A percentile compares a stretch with the other conserved stretches of the same genome.
phyloP scores from a whole-genome alignment of 1,284 basidiomycete genomes.

The Cryptococcus deneoformans region DNA sequence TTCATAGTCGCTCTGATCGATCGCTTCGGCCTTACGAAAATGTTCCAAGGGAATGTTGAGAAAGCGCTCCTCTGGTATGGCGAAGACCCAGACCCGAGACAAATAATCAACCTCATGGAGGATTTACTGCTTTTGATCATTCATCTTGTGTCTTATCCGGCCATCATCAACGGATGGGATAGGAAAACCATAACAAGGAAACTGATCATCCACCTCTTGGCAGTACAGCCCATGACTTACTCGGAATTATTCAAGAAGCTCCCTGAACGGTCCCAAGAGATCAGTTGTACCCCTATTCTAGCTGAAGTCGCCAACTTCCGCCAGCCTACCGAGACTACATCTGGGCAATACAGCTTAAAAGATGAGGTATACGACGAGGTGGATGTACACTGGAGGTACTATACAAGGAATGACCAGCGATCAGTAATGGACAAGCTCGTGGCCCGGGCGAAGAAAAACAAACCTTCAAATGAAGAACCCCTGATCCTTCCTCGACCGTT shows the following conservation, averaged over 20 bases:
- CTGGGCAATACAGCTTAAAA: conserved; percentile 83
- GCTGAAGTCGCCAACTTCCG: conserved; percentile 78
- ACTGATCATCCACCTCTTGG: conserved; percentile 88
- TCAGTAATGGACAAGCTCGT: conserved; percentile 83
- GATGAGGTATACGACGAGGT: conserved; percentile 81
- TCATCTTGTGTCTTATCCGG: conserved; percentile 79
- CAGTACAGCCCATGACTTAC: conserved; percentile 82
- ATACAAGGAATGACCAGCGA: conserved; percentile 90
- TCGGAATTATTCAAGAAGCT: conserved; percentile 91
- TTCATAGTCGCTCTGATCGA: conserved; percentile 85
- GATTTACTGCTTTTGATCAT: conserved; percentile 88
- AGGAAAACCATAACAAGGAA: conserved; percentile 67
- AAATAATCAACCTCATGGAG: conserved; percentile 78
- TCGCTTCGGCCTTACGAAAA: conserved; percentile 76
- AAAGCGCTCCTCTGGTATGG: conserved; percentile 28
- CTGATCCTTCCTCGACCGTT: conserved; percentile 72
- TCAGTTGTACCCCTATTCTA: conserved; percentile 78
- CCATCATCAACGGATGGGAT: conserved; percentile 68
- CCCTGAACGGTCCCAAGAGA: conserved; percentile 80
- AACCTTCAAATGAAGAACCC: conserved; percentile 52
- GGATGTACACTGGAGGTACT: conserved; percentile 96
- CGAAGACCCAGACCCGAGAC: conserved; percentile 29
- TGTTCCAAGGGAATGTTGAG: conserved; percentile 62
- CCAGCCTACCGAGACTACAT: conserved; percentile 65
- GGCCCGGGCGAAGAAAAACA: conserved; percentile 60